Base-by-base conservation (phyloP, 331 rosid species). In the Cydonia oblonga region DNA sequence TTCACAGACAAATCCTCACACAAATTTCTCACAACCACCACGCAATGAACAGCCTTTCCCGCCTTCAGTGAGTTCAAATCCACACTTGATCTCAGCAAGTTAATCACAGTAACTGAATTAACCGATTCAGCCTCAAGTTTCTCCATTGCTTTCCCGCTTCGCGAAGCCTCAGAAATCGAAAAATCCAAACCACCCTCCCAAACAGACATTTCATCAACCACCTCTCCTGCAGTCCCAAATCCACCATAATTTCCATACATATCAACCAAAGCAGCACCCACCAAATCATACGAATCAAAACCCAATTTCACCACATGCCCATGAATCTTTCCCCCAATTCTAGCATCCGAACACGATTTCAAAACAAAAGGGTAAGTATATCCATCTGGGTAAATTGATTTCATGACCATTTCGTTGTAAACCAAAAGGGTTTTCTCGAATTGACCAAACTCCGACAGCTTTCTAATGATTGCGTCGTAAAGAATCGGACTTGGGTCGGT, bases 261-360 rank as follows among this genome's bases (percentile, higher is more conserved):
- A 10, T 76, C 86, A n/a, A 62, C 51, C 87, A 85, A 68, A 78
- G 76, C 74, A 58, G 76, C 62, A 2, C 71, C 65, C 49, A 88
- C 87, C 75, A 63, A 9, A 70, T 78, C 80, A 80, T 65, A 83
- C 9, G 62, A 83, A 82, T 85, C 88, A 69, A 90, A 51, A 38
- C 96, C 95, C 73, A 88, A 61, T 73, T 87, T 90, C 82, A 90
- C 68, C 58, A 86, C 68, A 68, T 71, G 82, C 76, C 88, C 96
- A 76, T 82, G 92, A 85, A 84, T 24, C 51, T 59, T 79, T 58
- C 51, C 75, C 80, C 87, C 89, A 51, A 54, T 73, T 79, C 74
- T 72, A 18, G 51, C 38, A 79, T 46, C 63, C 60, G 46, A 75
- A 57, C 85, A 85, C 8, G 89, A 85, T 63, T 77, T 82, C 83